phyloP scores from a whole-genome alignment of 2,329 filamentous ascomycete genomes.

The Xylariales sp. region DNA sequence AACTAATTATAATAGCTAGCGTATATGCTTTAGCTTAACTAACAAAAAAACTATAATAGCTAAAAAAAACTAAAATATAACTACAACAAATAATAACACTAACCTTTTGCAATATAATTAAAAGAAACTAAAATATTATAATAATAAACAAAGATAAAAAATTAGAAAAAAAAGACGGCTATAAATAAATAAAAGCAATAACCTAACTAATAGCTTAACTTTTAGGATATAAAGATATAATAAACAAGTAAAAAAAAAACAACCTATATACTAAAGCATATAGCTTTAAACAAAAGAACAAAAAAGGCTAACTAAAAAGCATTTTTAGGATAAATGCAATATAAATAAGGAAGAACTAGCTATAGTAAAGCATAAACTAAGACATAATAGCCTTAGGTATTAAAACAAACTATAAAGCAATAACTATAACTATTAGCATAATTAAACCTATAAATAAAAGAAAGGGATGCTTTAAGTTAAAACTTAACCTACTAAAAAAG shows the following conservation, averaged over 20 bases:
- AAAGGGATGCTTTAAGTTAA: too few relatives aligned
- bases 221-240: too few relatives aligned
- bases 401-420: not conserved
- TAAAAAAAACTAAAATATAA: not conserved
- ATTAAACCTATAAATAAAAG: not conserved
- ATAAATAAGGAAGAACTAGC: not conserved
- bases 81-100: not conserved
- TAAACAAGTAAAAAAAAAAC: constrained; percentile 1
- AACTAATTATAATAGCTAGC: too few relatives aligned
- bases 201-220: not conserved
- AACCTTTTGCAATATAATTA: not conserved
- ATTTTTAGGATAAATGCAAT: not conserved
- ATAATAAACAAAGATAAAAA: constrained; percentile 2
- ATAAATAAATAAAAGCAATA: constrained; percentile 1
- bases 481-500: too few relatives aligned
- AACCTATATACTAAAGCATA: not conserved
- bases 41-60: not conserved
- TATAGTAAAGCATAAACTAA: not conserved
- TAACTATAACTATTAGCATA: not conserved
- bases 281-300: constrained; percentile 1
- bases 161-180: not conserved
- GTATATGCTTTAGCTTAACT: too few relatives aligned
- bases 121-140: not conserved
- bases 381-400: not conserved
- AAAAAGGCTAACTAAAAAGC: not conserved